These are phyloP conservation scores for Brettanomyces anomalus DNA, from an alignment of 805 yeast species.

Conservation along the genomic window DNA sequence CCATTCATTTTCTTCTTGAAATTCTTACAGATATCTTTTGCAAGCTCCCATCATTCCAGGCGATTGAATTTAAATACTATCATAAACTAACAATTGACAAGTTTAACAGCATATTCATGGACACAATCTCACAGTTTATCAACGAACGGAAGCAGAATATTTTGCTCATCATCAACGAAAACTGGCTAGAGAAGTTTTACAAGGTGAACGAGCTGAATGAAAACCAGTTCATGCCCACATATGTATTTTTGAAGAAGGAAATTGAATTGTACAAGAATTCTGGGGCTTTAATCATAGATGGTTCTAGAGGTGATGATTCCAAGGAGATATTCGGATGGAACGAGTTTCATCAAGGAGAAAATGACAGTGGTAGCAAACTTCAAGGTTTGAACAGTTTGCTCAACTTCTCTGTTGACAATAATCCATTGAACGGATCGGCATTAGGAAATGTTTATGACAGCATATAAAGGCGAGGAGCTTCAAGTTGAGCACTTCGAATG, in stretches of 20 bases:
- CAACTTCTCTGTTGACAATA: slow-evolving; percentile 23
- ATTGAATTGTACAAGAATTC: slow-evolving; percentile 17
- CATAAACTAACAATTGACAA: slow-evolving; percentile 25
- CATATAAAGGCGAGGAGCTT: slow-evolving; percentile 4
- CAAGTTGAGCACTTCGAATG: no score
- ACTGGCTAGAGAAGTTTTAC: slow-evolving; percentile 22
- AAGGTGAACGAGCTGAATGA: slow-evolving; percentile 24
- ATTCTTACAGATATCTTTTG: slow-evolving; percentile 49
- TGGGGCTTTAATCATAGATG: slow-evolving; percentile 12
- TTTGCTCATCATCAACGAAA: slow-evolving; percentile 22
- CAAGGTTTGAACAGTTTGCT: slow-evolving; percentile 21
- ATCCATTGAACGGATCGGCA: slow-evolving; percentile 21
- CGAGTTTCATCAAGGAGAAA: not conserved
- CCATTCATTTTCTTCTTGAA: slow-evolving; percentile 54
- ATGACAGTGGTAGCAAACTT: slow-evolving; percentile 8
- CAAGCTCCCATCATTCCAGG: slow-evolving; percentile 57
- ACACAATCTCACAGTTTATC: slow-evolving; percentile 18
- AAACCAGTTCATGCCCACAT: slow-evolving; percentile 18
- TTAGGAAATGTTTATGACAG: slow-evolving; percentile 21
- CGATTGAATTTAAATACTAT: slow-evolving; percentile 43
- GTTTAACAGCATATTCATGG: slow-evolving; percentile 22
- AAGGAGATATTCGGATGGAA: not conserved
- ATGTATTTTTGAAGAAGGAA: slow-evolving; percentile 18
- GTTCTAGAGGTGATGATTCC: slow-evolving; percentile 1
- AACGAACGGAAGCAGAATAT: slow-evolving; percentile 25